These are phyloP conservation scores for Penicillium angulare DNA, from an alignment of 495 filamentous ascomycete species.

Conservation along the genomic window DNA sequence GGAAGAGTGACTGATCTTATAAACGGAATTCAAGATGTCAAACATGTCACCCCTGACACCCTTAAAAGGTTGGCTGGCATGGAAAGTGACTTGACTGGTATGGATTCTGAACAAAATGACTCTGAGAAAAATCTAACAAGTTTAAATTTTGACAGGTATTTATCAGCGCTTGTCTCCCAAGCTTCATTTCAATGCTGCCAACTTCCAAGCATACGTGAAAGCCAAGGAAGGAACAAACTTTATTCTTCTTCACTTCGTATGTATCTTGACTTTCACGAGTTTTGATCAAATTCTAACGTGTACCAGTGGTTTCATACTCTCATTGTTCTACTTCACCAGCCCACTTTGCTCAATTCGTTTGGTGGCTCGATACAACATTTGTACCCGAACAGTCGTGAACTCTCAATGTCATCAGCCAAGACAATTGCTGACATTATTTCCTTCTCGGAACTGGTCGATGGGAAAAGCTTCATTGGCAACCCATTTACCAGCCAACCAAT, in stretches of 20 bases:
- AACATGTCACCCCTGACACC: conserved; percentile 71
- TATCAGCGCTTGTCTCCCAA: conserved; percentile 70
- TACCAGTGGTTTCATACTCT: conserved; percentile 76
- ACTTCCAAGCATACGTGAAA: conserved; percentile 75
- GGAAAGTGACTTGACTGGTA: conserved; percentile 70
- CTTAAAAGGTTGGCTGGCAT: conserved; percentile 65
- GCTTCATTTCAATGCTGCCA: conserved; percentile 75
- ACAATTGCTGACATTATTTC: conserved; percentile 82
- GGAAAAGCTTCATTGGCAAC: conserved; percentile 77
- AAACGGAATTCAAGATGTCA: conserved; percentile 74
- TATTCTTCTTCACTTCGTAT: conserved; percentile 73
- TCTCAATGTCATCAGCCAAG: conserved; percentile 86
- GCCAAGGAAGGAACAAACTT: conserved; percentile 78
- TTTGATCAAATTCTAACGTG: neutral
- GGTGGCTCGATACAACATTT: conserved; percentile 67
- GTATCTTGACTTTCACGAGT: neutral
- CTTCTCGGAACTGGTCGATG: conserved; percentile 75
- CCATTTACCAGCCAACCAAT: conserved; percentile 88
- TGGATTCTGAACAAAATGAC: neutral
- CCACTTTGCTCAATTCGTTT: conserved; percentile 73
- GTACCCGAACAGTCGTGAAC: conserved; percentile 71
- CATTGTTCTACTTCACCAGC: conserved; percentile 80
- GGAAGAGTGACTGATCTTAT: conserved; percentile 78
- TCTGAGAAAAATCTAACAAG: neutral
- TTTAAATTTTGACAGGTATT: conserved; percentile 34